Percentiles rank a stretch among this genome's conserved stretches.
phyloP scores from a whole-genome alignment of 2,329 filamentous ascomycete genomes.

The Fusarium nurragi region DNA sequence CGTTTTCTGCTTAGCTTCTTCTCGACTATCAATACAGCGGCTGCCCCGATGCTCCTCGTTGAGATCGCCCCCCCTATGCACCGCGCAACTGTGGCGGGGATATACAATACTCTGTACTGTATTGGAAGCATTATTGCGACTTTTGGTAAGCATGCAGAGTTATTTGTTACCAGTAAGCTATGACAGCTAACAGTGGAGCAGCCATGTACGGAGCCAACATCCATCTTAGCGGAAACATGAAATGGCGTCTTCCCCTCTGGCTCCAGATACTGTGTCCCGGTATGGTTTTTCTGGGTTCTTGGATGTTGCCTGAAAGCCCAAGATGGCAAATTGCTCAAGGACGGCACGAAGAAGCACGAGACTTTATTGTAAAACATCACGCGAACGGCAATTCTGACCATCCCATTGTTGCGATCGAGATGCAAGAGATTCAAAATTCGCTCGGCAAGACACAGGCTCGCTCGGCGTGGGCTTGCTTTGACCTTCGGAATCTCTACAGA shows the following conservation, averaged over 20 bases:
- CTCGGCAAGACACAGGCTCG: not conserved
- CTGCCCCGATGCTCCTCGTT: slow-evolving; percentile 67
- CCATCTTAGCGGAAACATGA: slow-evolving; percentile 28
- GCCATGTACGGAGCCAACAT: slow-evolving; percentile 35
- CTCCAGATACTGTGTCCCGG: slow-evolving; percentile 33
- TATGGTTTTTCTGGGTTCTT: slow-evolving; percentile 43
- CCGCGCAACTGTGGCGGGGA: slow-evolving; percentile 66
- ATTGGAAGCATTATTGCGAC: slow-evolving; percentile 45
- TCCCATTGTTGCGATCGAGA: slow-evolving; percentile 2
- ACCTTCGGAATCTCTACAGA: not conserved
- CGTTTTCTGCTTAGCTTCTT: slow-evolving; percentile 12
- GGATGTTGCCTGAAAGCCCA: slow-evolving; percentile 68
- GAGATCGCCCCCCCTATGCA: slow-evolving; percentile 69
- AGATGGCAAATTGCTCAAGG: slow-evolving; percentile 55
- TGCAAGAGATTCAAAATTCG: slow-evolving; percentile 9
- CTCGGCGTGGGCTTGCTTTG: slow-evolving; percentile 13
- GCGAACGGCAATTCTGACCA: slow-evolving; percentile 7
- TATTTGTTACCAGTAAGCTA: too few relatives aligned
- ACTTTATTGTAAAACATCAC: slow-evolving; percentile 8
- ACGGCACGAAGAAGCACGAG: not conserved
- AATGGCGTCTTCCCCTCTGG: slow-evolving; percentile 36
- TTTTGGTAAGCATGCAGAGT: slow-evolving; percentile 9
- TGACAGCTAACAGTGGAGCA: not conserved
- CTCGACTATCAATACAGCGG: slow-evolving; percentile 45
- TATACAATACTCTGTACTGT: slow-evolving; percentile 57